Conservation (phyloP, 2,329 filamentous ascomycete genomes). For the Pseudogymnoascus sp. region DNA sequence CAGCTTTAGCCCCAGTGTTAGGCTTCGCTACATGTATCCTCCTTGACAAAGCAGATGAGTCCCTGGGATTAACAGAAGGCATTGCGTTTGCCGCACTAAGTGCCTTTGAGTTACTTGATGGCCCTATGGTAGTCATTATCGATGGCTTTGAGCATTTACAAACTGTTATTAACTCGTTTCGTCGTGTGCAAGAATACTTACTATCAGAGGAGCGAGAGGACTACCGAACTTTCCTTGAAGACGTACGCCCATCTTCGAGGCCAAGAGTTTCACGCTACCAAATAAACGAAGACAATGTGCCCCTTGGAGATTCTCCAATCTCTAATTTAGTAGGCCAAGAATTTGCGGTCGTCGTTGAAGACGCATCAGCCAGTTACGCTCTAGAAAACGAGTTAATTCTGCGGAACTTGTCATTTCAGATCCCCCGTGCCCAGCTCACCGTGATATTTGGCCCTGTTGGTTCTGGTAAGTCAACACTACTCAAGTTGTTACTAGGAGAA, state of each 20-base stretch:
- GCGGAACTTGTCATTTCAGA: not conserved
- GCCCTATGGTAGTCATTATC: not conserved
- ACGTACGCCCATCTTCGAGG: not conserved
- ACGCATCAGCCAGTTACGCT: not conserved
- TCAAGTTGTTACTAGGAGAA: constrained; percentile 39
- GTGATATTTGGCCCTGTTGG: constrained; percentile 36
- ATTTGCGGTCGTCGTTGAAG: not conserved
- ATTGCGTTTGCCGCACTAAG: not conserved
- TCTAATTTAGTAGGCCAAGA: not conserved
- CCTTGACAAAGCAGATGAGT: not conserved
- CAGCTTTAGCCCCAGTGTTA: not conserved
- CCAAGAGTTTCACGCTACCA: not conserved
- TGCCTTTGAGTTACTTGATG: not conserved
- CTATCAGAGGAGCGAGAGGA: not conserved
- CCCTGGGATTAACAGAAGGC: not conserved
- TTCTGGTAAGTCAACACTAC: constrained; percentile 45
- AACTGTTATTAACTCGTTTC: not conserved
- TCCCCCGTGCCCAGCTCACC: not conserved
- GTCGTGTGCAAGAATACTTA: not conserved
- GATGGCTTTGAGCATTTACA: not conserved
- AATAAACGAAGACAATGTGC: not conserved
- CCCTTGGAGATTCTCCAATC: not conserved
- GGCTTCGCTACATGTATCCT: not conserved
- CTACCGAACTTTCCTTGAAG: not conserved
- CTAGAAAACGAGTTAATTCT: not conserved